Base-by-base conservation (phyloP, 495 filamentous ascomycete genomes). In the Margaritispora aquatica region DNA sequence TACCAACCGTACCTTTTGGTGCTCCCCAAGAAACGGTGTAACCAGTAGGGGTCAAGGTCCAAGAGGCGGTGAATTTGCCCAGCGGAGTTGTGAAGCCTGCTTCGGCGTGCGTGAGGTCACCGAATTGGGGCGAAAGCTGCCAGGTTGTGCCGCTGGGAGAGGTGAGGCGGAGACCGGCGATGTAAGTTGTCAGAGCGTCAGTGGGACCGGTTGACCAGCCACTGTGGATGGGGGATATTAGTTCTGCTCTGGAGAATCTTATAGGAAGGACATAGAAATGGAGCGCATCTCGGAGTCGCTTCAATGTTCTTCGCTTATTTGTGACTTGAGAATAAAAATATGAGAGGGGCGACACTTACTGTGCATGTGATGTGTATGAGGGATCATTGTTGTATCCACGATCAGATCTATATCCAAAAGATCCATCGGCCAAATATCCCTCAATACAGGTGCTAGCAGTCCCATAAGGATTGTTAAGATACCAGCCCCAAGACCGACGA, bases 391-490 rank as follows among this genome's bases (percentile, higher is more conserved):
- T 64, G 50, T 80, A 80, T 4, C 77, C 77, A 19, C 68, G 66
- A 58, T 81, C 79, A 5, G 78, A 75, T 4, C 80, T 75, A 63
- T 88, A 87, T 27, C 79, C 80, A 54, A 85, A 80, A 2, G 73
- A 75, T 29, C 83, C 84, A 63, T 84, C 77, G 0, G 66, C 66
- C 11, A 82, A 71, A 62, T 85, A 87, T 0, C 84, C 84, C 66
- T 87, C 84, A 34, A 86, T 77, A 36, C 83, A 79, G 0, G 84
- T 88, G 50, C 78, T 81, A 57, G 82, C 75, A 3, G 84, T 87
- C 60, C 82, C 81, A 64, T 79, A 77, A 5, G 80, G 77, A 58
- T 85, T 79, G 59, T 81, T 71, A 23, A 87, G 73, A 69, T 84
- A 87, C 76, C 78, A 81, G 22, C 83, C 84, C 84, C 85, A 88